Conservation (phyloP, 768 basidiomycete genomes). For the Collybiopsis confluens region DNA sequence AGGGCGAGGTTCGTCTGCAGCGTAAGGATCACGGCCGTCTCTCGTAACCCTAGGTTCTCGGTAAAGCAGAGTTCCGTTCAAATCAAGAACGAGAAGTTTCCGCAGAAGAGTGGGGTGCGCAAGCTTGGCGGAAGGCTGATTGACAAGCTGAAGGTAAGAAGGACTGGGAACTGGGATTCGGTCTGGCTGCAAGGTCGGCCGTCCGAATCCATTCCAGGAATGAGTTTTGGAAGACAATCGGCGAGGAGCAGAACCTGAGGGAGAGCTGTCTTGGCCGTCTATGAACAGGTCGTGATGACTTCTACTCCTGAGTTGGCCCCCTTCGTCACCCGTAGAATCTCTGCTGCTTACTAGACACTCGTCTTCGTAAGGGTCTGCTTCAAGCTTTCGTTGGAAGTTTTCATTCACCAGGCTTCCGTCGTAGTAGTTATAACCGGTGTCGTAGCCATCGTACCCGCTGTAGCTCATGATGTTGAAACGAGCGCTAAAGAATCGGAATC, state of each 20-base stretch:
- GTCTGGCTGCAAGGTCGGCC: not conserved
- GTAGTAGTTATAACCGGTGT: not conserved
- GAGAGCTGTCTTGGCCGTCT: not conserved
- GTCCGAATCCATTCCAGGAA: not conserved
- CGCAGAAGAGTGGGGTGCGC: slow-evolving; percentile 15
- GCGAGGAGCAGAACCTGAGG: not conserved
- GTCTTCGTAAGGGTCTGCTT: not conserved
- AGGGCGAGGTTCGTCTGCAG: slow-evolving; percentile 4
- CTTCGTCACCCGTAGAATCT: not conserved
- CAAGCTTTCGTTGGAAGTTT: not conserved
- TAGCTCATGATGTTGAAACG: not conserved
- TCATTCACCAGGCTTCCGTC: not conserved
- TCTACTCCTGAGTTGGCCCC: not conserved
- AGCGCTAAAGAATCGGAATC: no score
- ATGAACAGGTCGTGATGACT: not conserved
- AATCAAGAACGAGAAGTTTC: slow-evolving; percentile 51
- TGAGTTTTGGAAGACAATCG: not conserved
- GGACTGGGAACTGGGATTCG: not conserved
- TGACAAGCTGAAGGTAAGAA: not conserved
- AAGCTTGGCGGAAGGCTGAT: not conserved
- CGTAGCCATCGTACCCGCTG: not conserved
- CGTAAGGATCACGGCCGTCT: slow-evolving; percentile 5
- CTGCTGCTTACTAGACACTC: not conserved
- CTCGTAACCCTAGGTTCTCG: slow-evolving; percentile 29
- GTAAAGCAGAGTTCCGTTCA: slow-evolving; percentile 49